Conservation (phyloP, 1,139 yeast species). For the Debaryomyces fabryi region DNA sequence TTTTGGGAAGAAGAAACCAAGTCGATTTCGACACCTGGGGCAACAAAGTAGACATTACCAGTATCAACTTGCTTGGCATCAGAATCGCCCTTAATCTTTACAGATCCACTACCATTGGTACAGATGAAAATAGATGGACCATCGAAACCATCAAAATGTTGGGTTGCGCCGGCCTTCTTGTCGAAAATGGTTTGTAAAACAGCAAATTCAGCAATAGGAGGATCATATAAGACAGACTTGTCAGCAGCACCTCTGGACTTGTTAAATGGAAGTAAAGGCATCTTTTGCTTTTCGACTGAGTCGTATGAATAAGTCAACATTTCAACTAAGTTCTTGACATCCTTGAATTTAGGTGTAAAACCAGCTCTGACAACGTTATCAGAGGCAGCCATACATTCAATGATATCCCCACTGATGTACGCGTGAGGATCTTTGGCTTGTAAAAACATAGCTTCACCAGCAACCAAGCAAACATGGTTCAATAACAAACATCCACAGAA, state of each 20-base stretch:
- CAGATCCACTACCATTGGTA: constrained; percentile 76
- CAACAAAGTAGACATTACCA: constrained; percentile 84
- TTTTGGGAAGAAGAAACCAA: constrained; percentile 54
- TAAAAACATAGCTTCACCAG: constrained; percentile 97
- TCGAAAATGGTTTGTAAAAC: constrained; percentile 75
- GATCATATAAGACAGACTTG: constrained; percentile 72
- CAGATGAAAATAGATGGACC: constrained; percentile 91
- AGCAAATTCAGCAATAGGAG: constrained; percentile 95
- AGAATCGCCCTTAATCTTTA: constrained; percentile 45
- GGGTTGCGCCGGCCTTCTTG: constrained; percentile 37
- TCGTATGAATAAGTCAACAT: constrained; percentile 91
- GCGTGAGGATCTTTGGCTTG: constrained; percentile 99
- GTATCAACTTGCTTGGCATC: constrained; percentile 45
- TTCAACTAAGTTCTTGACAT: constrained; percentile 82
- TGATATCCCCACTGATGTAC: constrained; percentile 92
- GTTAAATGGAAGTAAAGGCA: constrained; percentile 66
- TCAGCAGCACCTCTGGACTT: constrained; percentile 69
- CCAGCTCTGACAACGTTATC: constrained; percentile 99
- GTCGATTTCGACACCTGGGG: constrained; percentile 70
- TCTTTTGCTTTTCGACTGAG: constrained; percentile 89
- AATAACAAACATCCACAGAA: constrained; percentile 93
- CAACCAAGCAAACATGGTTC: constrained; percentile 77
- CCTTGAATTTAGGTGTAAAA: constrained; percentile 97
- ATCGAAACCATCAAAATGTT: constrained; percentile 56
- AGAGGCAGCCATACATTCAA: constrained; percentile 99